Evolutionary conservation across 176 grass and related monocot genomes (phyloP).

Genomic region (Pontederia crassipes): DNA sequence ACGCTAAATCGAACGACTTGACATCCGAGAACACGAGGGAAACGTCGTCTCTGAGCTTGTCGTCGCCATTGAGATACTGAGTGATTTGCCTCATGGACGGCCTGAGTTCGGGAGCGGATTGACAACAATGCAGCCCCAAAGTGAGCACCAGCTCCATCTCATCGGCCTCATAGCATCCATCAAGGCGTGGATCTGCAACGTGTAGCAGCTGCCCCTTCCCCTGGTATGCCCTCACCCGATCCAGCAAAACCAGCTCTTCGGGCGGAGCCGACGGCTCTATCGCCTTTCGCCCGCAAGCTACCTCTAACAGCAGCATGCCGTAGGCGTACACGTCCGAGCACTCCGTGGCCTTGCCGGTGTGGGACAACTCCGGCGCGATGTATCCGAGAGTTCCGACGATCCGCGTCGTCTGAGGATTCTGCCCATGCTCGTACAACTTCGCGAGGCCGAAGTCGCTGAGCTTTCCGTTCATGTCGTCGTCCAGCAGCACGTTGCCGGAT

Average conservation of each 20-base stretch:
- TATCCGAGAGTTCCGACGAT: conserved; percentile 56
- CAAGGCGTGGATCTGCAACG: conserved; percentile 18
- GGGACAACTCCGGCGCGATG: conserved; percentile 45
- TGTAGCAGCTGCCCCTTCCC: background rate
- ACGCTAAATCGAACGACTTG: too few relatives aligned
- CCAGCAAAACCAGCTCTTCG: conserved; percentile 32
- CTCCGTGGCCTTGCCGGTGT: conserved; percentile 51
- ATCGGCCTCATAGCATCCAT: conserved; percentile 18
- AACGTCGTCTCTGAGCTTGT: too few relatives aligned
- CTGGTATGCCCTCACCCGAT: conserved; percentile 24
- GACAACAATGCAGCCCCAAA: conserved; percentile 43
- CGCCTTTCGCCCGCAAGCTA: conserved; percentile 47
- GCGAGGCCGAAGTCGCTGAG: conserved; percentile 55
- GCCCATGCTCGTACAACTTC: conserved; percentile 55
- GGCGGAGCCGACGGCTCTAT: conserved; percentile 30
- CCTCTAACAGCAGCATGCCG: conserved; percentile 46
- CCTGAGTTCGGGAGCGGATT: conserved; percentile 26
- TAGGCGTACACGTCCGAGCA: conserved; percentile 48
- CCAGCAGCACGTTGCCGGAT: background rate
- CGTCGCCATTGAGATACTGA: conserved; percentile 33
- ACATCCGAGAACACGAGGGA: too few relatives aligned
- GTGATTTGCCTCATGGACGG: conserved; percentile 30
- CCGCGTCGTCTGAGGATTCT: conserved; percentile 48
- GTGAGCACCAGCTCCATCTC: conserved; percentile 35
- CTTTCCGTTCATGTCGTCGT: conserved; percentile 1